These are phyloP conservation scores for Parsonsia alboflavescens DNA, from an alignment of 257 asterid species.

Conservation along the genomic window DNA sequence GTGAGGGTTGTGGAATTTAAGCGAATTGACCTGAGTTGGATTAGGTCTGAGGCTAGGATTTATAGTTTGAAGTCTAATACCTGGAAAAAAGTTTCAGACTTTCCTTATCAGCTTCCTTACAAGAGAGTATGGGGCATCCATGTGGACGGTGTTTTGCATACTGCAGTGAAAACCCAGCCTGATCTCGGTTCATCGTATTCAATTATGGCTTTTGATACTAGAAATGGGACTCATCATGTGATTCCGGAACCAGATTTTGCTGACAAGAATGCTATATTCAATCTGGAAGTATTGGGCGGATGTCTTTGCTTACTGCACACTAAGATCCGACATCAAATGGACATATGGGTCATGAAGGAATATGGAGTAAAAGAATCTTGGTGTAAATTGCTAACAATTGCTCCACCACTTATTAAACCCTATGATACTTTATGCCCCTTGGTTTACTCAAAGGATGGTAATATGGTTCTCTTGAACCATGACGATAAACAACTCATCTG, in stretches of 20 bases:
- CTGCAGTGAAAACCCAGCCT: neutral
- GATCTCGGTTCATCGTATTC: neutral
- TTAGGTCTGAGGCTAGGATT: conserved; percentile 4
- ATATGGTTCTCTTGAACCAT: conserved; percentile 1
- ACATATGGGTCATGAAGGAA: conserved; percentile 16
- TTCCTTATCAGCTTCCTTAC: conserved; percentile 10
- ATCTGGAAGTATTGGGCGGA: conserved; percentile 5
- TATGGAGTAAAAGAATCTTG: conserved; percentile 11
- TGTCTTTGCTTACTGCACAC: neutral
- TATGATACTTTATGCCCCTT: neutral
- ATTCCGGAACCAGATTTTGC: conserved; percentile 5
- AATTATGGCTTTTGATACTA: conserved; percentile 15
- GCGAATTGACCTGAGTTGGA: conserved; percentile 1
- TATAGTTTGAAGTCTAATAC: conserved; percentile 11
- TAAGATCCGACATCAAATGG: neutral
- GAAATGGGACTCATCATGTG: conserved; percentile 4
- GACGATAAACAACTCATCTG: neutral
- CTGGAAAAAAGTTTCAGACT: conserved; percentile 1
- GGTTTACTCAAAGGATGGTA: neutral
- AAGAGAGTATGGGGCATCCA: conserved; percentile 2
- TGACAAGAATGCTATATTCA: neutral
- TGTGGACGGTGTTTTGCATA: conserved; percentile 13
- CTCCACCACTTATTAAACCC: neutral
- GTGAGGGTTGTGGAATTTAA: conserved; percentile 13
- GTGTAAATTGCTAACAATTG: conserved; percentile 4